These are phyloP conservation scores for Alternaria sp. DNA, from an alignment of 2,329 filamentous ascomycete genomes.

Conservation along the genomic window DNA sequence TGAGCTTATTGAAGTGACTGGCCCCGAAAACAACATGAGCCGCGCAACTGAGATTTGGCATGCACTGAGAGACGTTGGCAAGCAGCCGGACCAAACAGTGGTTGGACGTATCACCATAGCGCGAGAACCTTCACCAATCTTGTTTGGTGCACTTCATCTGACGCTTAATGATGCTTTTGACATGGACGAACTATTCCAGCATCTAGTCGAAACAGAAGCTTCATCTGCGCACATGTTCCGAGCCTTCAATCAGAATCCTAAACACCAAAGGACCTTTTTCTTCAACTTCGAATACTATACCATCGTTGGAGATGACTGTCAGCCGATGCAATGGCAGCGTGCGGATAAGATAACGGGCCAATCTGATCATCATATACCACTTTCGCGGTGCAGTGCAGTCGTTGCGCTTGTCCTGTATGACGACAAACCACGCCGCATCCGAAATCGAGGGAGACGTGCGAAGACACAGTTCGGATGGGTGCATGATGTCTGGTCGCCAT, in stretches of 20 bases:
- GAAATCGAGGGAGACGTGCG: slow-evolving; percentile 58
- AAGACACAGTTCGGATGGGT: slow-evolving; percentile 59
- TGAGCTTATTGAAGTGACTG: slow-evolving; percentile 43
- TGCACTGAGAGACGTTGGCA: slow-evolving; percentile 43
- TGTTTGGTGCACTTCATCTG: slow-evolving; percentile 66
- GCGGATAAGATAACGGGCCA: slow-evolving; percentile 56
- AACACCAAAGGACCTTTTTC: slow-evolving; percentile 64
- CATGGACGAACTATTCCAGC: slow-evolving; percentile 65
- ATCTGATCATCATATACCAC: slow-evolving; percentile 61
- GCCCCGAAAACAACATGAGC: slow-evolving; percentile 43
- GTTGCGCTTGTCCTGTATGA: slow-evolving; percentile 65
- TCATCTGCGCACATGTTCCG: slow-evolving; percentile 58
- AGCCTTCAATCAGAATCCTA: slow-evolving; percentile 54
- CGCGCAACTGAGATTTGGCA: slow-evolving; percentile 43
- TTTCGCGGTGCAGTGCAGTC: slow-evolving; percentile 66
- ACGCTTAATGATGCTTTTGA: slow-evolving; percentile 66
- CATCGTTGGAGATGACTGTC: slow-evolving; percentile 61
- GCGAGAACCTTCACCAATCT: slow-evolving; percentile 66
- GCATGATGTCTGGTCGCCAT: slow-evolving; percentile 66
- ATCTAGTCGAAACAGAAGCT: slow-evolving; percentile 58
- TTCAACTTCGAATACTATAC: slow-evolving; percentile 72
- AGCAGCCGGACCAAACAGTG: slow-evolving; percentile 48
- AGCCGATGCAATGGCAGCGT: slow-evolving; percentile 66
- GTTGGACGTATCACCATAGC: slow-evolving; percentile 67
- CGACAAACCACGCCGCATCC: slow-evolving; percentile 57